Percentiles rank a stretch among this genome's conserved stretches.
Evolutionary conservation across 108 stramenopile genomes (phyloP).

Genomic region (Epithemia pelagica): DNA sequence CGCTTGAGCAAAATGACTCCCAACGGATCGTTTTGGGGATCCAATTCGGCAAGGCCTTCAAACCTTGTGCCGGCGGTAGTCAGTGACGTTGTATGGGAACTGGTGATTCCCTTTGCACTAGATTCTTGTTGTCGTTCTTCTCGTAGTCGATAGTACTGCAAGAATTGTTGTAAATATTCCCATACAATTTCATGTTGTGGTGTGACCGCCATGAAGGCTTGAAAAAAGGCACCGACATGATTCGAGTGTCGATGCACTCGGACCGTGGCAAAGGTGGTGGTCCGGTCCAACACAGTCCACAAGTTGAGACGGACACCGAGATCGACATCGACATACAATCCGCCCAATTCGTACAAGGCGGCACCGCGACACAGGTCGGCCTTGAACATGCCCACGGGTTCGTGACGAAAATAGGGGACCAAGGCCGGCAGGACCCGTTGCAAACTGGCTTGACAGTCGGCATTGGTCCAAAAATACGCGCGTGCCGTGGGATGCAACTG

Average conservation of each 20-base stretch:
- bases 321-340: constrained; percentile 80
- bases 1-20: constrained; percentile 62
- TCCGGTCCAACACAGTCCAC: constrained; percentile 33
- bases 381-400: constrained; percentile 77
- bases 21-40: constrained; percentile 33
- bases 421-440: constrained; percentile 20
- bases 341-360: constrained; percentile 69
- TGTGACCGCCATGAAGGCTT: constrained; percentile 67
- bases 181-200: constrained; percentile 40
- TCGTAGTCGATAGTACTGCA: constrained; percentile 46
- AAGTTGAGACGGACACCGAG: constrained; percentile 53
- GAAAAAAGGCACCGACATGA: constrained; percentile 61
- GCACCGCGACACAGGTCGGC: constrained; percentile 79
- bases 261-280: constrained; percentile 62
- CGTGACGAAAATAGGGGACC: constrained; percentile 38
- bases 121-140: constrained; percentile 8
- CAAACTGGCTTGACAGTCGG: constrained; percentile 41
- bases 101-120: constrained; percentile 12
- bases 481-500: constrained; percentile 30
- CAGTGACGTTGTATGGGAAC: background rate
- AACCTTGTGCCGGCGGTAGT: no score
- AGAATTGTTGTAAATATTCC: constrained; percentile 64
- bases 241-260: constrained; percentile 61
- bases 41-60: no score
- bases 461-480: constrained; percentile 57